Evolutionary conservation across 2,329 filamentous ascomycete genomes (phyloP), one percentile per base, ranked within the genome.

Genomic region (Trichoderma sp.): DNA sequence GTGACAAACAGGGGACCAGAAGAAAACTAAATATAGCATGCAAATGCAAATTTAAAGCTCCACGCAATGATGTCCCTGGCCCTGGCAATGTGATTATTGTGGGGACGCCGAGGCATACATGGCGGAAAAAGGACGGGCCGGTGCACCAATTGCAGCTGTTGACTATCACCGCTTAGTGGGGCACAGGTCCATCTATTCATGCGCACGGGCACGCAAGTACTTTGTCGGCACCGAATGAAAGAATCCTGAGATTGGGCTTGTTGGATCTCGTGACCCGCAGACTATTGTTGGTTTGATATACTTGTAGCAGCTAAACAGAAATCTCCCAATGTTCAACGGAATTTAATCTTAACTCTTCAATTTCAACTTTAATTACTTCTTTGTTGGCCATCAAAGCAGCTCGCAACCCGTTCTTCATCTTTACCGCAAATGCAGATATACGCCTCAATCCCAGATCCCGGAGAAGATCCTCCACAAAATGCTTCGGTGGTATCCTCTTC

Each of bases 61-160:
- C 52, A 55, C 52, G 49, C 26, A 18, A 18, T n/a, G 18, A 28
- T 8, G 49, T 28, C 13, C 21, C 49, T 28, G 14, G 52, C 18
- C 16, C 14, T 18, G 28, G 52, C 7, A 21, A 55, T 30, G 39
- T 18, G 39, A 39, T 43, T n/a, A 28, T 30, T n/a, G 28, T 55
- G 52, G 52, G 28, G 52, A 10, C 51, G 16, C 52, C 52, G 26
- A n/a, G 52, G 30, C 46, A 21, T 26, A 51, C n/a, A 5, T 6
- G 8, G 13, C 60, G 60, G 60, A 64, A 54, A 55, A 64, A 43
- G 16, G 18, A 5, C 60, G 60, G 60, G 24, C 60, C 60, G 60
- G 18, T 37, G 49, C 11, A 10, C 49, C 49, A 55, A 55, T 64
- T 14, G 49, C 43, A 37, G n/a, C n/a, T 18, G 59, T 26, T 26